Evolutionary conservation across 2,329 filamentous ascomycete genomes (phyloP), one percentile per base, ranked within the genome.

Genomic region (Ascocoryne sarcoides): DNA sequence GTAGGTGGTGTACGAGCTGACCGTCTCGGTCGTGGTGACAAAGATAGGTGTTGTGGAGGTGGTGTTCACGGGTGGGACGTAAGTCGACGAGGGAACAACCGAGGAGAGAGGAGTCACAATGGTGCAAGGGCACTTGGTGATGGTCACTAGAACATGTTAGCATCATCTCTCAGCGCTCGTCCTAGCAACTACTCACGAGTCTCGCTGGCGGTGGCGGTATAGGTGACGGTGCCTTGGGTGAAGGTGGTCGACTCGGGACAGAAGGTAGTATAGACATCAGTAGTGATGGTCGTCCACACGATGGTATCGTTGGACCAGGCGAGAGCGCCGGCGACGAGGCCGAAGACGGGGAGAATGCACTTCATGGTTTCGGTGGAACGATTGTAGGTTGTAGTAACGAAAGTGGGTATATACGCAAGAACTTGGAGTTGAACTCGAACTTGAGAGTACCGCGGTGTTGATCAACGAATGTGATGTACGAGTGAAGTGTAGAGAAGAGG

Each of bases 161-260:
- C n/a, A n/a, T n/a, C n/a, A n/a, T n/a, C n/a, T n/a, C n/a, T n/a
- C n/a, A n/a, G n/a, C n/a, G n/a, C n/a, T n/a, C n/a, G n/a, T n/a
- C n/a, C n/a, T 26, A 26, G 23, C 7, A 12, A 12, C 7, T 12
- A 26, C 23, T 66, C 69, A 54, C 68, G 50, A 42, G 62, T 62
- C 43, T 65, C 63, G 38, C 65, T 72, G 66, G 72, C 67, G 51
- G 78, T 78, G 65, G 86, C 68, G 54, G 73, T 82, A 57, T 67
- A 67, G 45, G 68, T 69, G 45, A 62, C 53, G 43, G 55, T 57
- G 43, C 60, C 60, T 50, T 65, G 56, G 35, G 61, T 60, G 42
- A 71, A 50, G 32, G 60, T 61, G 37, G 70, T 71, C 14, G 68
- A 55, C 46, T 57, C 56, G 3, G 70, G 68, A 65, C 70, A 73